A percentile compares a stretch with the other conserved stretches of the same genome.
phyloP scores from a whole-genome alignment of 148 eudicot species.

The Talinum fruticosum region DNA sequence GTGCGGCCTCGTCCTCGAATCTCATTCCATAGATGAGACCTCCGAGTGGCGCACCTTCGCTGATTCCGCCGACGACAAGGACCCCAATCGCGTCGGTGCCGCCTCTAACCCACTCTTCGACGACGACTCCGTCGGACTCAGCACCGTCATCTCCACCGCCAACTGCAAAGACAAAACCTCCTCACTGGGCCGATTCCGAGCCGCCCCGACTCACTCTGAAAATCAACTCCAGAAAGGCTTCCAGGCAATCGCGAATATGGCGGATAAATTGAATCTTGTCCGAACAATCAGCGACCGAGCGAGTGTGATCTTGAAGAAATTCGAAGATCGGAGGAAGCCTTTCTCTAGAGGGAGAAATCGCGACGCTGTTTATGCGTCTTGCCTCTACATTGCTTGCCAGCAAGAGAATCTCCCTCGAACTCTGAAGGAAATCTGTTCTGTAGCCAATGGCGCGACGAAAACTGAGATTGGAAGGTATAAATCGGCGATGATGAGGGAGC shows the following conservation, averaged over 20 bases:
- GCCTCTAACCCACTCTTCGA: slow-evolving; percentile 49
- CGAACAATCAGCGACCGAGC: slow-evolving; percentile 43
- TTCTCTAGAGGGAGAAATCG: slow-evolving; percentile 43
- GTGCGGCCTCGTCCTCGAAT: slow-evolving; percentile 69
- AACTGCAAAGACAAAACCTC: not conserved
- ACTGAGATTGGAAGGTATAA: slow-evolving; percentile 57
- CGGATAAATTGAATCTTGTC: not conserved
- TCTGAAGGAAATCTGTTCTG: slow-evolving; percentile 58
- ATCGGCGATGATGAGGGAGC: slow-evolving; percentile 43
- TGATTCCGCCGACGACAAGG: slow-evolving; percentile 50
- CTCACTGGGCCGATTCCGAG: not conserved
- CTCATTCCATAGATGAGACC: slow-evolving; percentile 67
- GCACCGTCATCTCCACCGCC: slow-evolving; percentile 55
- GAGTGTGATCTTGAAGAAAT: slow-evolving; percentile 54
- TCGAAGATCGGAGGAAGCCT: slow-evolving; percentile 45
- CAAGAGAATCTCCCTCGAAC: slow-evolving; percentile 64
- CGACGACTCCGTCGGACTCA: slow-evolving; percentile 34
- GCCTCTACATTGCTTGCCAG: slow-evolving; percentile 59
- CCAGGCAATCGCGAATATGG: not conserved
- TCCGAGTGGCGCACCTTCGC: slow-evolving; percentile 74
- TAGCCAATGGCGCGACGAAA: slow-evolving; percentile 59
- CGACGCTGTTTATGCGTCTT: slow-evolving; percentile 55
- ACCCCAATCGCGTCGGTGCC: slow-evolving; percentile 70
- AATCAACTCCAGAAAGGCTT: not conserved
- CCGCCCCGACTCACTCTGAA: not conserved